phyloP scores from a whole-genome alignment of 2,329 filamentous ascomycete species.

The Penicillium sclerotiorum region DNA sequence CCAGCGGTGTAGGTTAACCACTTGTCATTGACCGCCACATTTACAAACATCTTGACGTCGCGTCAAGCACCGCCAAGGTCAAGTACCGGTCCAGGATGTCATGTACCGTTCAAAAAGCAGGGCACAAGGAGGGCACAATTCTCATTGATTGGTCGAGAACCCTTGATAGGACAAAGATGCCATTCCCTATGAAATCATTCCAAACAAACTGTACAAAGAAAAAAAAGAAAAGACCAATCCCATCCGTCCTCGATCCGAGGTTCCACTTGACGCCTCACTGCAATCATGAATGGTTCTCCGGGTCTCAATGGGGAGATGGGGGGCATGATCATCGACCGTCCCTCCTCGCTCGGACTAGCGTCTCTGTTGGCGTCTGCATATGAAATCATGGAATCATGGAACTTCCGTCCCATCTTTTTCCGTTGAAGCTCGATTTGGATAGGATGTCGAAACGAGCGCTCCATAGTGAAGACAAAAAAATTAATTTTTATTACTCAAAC shows the following conservation, averaged over 20 bases:
- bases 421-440: neutral
- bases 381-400: neutral
- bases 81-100: neutral
- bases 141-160: neutral
- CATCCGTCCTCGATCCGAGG: neutral
- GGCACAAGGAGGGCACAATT: neutral
- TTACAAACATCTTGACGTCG: too few species aligned
- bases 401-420: neutral
- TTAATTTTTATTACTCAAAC: too few species aligned
- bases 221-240: neutral
- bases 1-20: conserved; percentile 2
- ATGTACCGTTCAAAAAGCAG: too few species aligned
- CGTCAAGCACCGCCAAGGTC: too few species aligned
- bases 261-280: conserved; percentile 9
- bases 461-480: too few species aligned
- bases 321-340: conserved; percentile 18
- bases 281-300: neutral
- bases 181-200: conserved; percentile 8
- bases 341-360: conserved; percentile 14
- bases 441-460: too few species aligned
- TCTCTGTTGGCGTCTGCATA: conserved; percentile 7
- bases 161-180: neutral
- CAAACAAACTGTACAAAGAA: neutral
- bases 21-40: too few species aligned
- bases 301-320: conserved; percentile 6